Evolutionary conservation across 768 basidiomycete genomes (phyloP).

Genomic region (Cyclocybe cylindracea): DNA sequence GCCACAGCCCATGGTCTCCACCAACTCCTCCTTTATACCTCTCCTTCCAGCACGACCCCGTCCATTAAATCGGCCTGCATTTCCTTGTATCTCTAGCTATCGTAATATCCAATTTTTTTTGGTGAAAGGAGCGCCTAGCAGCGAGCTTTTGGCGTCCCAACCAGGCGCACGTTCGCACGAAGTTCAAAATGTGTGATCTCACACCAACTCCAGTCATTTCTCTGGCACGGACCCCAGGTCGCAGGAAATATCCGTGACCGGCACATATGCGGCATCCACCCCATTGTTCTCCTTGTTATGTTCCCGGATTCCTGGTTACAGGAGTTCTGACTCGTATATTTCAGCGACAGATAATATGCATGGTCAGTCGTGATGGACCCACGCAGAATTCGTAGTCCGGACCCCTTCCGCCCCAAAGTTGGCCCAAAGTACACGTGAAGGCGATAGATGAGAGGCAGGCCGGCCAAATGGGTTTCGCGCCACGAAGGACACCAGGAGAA

Average conservation of each 20-base stretch:
- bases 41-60: neutral
- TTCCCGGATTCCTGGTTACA: neutral
- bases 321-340: too few relatives aligned
- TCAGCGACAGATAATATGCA: too few relatives aligned
- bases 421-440: too few relatives aligned
- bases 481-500: too few relatives aligned
- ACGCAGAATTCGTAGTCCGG: too few relatives aligned
- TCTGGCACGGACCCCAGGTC: constrained; percentile 5
- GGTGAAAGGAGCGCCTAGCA: neutral
- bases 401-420: too few relatives aligned
- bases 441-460: too few relatives aligned
- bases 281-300: constrained; percentile 1
- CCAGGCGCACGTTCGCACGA: constrained; percentile 18
- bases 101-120: neutral
- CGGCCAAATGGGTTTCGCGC: too few relatives aligned
- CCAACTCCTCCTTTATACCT: neutral
- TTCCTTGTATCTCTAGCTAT: neutral
- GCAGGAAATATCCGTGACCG: constrained; percentile 10
- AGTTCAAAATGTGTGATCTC: neutral
- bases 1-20: constrained; percentile 18
- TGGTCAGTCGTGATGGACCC: too few relatives aligned
- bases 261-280: neutral
- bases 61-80: neutral
- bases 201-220: constrained; percentile 2
- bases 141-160: neutral